A percentile compares a stretch with the other conserved stretches of the same genome.
Evolutionary conservation across 2,329 filamentous ascomycete genomes (phyloP).

Genomic region (Fusarium siculi): DNA sequence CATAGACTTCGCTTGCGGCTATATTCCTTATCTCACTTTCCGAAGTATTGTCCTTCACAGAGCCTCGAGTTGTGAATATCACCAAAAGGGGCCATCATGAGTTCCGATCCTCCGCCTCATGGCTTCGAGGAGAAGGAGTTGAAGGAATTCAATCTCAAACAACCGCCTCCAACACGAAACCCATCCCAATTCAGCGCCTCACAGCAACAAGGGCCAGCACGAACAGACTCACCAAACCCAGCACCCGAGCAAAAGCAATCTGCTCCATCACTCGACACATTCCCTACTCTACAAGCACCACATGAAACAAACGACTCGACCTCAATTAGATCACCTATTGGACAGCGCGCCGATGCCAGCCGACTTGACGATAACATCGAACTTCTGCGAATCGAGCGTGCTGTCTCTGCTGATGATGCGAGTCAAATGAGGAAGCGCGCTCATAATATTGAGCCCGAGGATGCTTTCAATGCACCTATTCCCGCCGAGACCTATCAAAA

Average conservation of each 20-base stretch:
- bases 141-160: slow-evolving; percentile 29
- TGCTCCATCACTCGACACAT: slow-evolving; percentile 46
- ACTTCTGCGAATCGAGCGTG: slow-evolving; percentile 58
- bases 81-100: slow-evolving; percentile 26
- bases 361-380: slow-evolving; percentile 62
- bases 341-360: slow-evolving; percentile 48
- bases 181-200: slow-evolving; percentile 19
- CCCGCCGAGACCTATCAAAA: slow-evolving; percentile 39
- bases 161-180: slow-evolving; percentile 31
- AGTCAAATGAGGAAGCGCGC: slow-evolving; percentile 44
- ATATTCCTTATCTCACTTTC: not conserved
- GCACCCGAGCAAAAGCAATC: slow-evolving; percentile 36
- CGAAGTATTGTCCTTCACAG: not conserved
- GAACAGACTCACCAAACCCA: slow-evolving; percentile 8
- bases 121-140: slow-evolving; percentile 29
- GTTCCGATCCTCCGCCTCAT: slow-evolving; percentile 32
- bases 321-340: slow-evolving; percentile 38
- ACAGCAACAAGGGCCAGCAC: slow-evolving; percentile 4
- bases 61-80: not conserved
- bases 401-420: slow-evolving; percentile 54
- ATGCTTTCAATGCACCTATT: slow-evolving; percentile 56
- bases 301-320: slow-evolving; percentile 39
- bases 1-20: not conserved
- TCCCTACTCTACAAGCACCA: slow-evolving; percentile 46
- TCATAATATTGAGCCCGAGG: slow-evolving; percentile 53